Evolutionary conservation across 306 rosid species (phyloP).

Genomic region (Coriaria nepalensis): DNA sequence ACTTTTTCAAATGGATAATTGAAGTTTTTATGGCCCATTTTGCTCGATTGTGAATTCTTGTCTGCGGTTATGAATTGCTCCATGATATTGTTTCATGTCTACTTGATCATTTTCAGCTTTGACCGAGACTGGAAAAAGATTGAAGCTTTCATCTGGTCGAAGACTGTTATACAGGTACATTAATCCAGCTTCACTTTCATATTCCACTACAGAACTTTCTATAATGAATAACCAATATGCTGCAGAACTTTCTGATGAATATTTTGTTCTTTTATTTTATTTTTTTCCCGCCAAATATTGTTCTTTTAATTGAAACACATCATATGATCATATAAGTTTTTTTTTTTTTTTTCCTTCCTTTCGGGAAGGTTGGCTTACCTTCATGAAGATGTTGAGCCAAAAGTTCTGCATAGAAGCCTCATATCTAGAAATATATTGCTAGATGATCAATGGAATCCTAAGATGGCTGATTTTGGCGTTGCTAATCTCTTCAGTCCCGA

Average conservation of each 20-base stretch:
- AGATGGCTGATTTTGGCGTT: slow-evolving; percentile 43
- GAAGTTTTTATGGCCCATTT: slow-evolving; percentile 3
- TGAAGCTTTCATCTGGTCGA: slow-evolving; percentile 93
- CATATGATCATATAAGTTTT: too few species aligned
- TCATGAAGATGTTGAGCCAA: slow-evolving; percentile 51
- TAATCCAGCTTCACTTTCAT: slow-evolving; percentile 5
- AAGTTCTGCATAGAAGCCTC: slow-evolving; percentile 37
- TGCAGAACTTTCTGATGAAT: too few species aligned
- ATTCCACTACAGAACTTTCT: too few species aligned
- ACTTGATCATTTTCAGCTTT: slow-evolving; percentile 38
- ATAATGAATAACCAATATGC: background rate
- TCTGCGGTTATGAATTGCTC: background rate
- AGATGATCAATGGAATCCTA: slow-evolving; percentile 47
- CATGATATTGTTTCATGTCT: slow-evolving; percentile 3
- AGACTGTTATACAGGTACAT: slow-evolving; percentile 88
- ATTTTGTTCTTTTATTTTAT: too few species aligned
- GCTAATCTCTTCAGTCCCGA: slow-evolving; percentile 24
- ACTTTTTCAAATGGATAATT: background rate
- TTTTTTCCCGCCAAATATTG: too few species aligned
- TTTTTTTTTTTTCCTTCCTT: background rate
- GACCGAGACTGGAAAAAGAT: slow-evolving; percentile 99
- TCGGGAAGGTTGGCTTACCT: slow-evolving; percentile 55
- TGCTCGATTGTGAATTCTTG: background rate
- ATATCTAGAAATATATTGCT: slow-evolving; percentile 43
- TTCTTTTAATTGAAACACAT: background rate